Evolutionary conservation across 805 yeast species (phyloP).

Genomic region (Zygosaccharomyces kombuchaensis): DNA sequence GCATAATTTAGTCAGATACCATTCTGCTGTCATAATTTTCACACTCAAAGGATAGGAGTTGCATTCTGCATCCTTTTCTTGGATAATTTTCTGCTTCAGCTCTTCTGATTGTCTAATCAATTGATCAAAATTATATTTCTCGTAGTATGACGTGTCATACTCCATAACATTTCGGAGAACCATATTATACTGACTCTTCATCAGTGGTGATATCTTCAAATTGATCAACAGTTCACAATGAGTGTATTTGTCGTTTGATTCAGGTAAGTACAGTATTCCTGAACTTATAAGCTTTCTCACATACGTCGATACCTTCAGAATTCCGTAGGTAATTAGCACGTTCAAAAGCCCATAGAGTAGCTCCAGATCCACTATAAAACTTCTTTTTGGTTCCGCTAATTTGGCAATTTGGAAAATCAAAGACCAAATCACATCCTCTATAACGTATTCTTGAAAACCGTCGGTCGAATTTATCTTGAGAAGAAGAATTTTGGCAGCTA

Average conservation of each 20-base stretch:
- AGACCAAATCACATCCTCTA: slow-evolving; percentile 36
- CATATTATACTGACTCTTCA: slow-evolving; percentile 52
- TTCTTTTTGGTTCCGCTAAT: slow-evolving; percentile 29
- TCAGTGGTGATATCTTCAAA: slow-evolving; percentile 47
- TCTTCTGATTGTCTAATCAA: slow-evolving; percentile 35
- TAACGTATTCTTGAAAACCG: slow-evolving; percentile 31
- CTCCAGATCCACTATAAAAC: slow-evolving; percentile 26
- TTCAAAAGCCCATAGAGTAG: slow-evolving; percentile 44
- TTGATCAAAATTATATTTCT: slow-evolving; percentile 35
- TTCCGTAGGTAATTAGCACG: slow-evolving; percentile 38
- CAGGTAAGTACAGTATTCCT: slow-evolving; percentile 68
- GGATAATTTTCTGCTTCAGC: slow-evolving; percentile 21
- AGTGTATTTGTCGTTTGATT: slow-evolving; percentile 45
- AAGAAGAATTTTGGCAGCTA: slow-evolving; percentile 30
- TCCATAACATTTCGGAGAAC: slow-evolving; percentile 48
- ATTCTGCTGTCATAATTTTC: slow-evolving; percentile 43
- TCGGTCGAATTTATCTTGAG: slow-evolving; percentile 29
- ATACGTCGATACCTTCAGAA: slow-evolving; percentile 52
- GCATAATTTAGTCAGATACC: slow-evolving; percentile 45
- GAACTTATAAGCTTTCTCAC: slow-evolving; percentile 78
- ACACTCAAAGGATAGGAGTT: slow-evolving; percentile 39
- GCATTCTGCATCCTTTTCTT: slow-evolving; percentile 20
- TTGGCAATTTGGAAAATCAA: slow-evolving; percentile 38
- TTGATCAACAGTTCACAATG: slow-evolving; percentile 57
- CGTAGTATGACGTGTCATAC: slow-evolving; percentile 35